Base-by-base conservation (phyloP, 192 early-diverging fungal species). In the Coemansia sp. region DNA sequence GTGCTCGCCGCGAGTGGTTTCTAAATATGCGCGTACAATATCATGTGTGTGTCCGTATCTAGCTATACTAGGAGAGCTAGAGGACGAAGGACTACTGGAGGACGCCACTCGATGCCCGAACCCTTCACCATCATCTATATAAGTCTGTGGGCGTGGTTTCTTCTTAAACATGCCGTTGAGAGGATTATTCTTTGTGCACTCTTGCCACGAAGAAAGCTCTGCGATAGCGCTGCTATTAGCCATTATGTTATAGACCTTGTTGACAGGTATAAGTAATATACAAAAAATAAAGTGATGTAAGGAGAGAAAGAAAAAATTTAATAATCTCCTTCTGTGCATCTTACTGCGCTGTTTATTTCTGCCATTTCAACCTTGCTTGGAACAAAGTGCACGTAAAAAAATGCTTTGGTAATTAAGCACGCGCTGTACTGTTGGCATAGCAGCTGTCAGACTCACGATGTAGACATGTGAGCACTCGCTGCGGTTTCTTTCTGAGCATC, bases 181-280 rank as follows among this genome's bases (percentile, higher is more conserved):
- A 15, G 71, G 63, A 16, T 59, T 60, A 52, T 65, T 57, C 16
- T 60, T 72, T 41, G 63, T 47, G 42, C 65, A 34, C 38, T 43
- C 64, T 20, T 41, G 52, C 60, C 71, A 65, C 27, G 71, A 72
- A 16, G 71, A 72, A 3, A 66, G 29, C 12, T 65, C 71, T 40
- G 71, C 71, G 27, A 72, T 72, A 15, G 71, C 71, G 27, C 71
- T 72, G 71, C 71, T 72, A 18, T 72, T 72, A n/a, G 55, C 63
- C 41, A 59, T 64, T 3, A 31, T 47, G 6, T 38, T 43, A n/a
- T 38, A 38, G 9, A 22, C 22, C 8, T 27, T 27, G 24, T 1
- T 27, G 24, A 27, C 24, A 27, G 24, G 24, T 27, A 27, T 55
- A n/a, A 36, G 9, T 8, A 43, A 43, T 43, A 4, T 43, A 55